Evolutionary conservation across 2,329 filamentous ascomycete genomes (phyloP).

Genomic region (Gaeumannomyces sp.): DNA sequence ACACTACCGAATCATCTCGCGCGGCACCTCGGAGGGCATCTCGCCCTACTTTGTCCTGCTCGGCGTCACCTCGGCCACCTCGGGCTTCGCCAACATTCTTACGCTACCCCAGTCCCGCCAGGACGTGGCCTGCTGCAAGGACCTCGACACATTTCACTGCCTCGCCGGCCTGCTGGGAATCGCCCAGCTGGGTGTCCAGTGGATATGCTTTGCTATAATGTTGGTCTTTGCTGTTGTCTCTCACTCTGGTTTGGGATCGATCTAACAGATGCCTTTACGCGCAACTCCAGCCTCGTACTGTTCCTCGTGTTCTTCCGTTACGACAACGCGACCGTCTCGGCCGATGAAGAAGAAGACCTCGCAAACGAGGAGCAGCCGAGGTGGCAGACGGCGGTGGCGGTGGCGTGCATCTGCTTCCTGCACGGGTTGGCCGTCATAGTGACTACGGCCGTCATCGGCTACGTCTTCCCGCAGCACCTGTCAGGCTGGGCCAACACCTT

Average conservation of each 20-base stretch:
- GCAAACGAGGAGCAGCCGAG: slow-evolving; percentile 48
- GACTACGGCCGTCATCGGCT: slow-evolving; percentile 61
- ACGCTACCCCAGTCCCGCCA: slow-evolving; percentile 75
- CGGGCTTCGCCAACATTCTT: slow-evolving; percentile 87
- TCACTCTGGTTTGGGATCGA: neutral
- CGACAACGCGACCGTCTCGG: slow-evolving; percentile 43
- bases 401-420: slow-evolving; percentile 65
- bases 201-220: slow-evolving; percentile 89
- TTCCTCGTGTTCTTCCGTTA: slow-evolving; percentile 91
- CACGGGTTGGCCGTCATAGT: slow-evolving; percentile 69
- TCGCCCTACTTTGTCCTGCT: slow-evolving; percentile 93
- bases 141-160: slow-evolving; percentile 76
- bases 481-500: slow-evolving; percentile 79
- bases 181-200: slow-evolving; percentile 84
- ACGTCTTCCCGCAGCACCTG: slow-evolving; percentile 57
- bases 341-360: slow-evolving; percentile 37
- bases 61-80: slow-evolving; percentile 84
- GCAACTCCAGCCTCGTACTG: slow-evolving; percentile 64
- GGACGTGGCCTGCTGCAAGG: slow-evolving; percentile 80
- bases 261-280: neutral
- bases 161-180: slow-evolving; percentile 81
- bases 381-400: slow-evolving; percentile 72
- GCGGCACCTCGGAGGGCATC: slow-evolving; percentile 85
- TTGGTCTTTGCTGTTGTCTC: slow-evolving; percentile 39
- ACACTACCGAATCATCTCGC: slow-evolving; percentile 81